Percentiles rank a stretch among this genome's conserved stretches.
Evolutionary conservation across 345 rosid genomes (phyloP).

Genomic region (Populus ilicifolia): DNA sequence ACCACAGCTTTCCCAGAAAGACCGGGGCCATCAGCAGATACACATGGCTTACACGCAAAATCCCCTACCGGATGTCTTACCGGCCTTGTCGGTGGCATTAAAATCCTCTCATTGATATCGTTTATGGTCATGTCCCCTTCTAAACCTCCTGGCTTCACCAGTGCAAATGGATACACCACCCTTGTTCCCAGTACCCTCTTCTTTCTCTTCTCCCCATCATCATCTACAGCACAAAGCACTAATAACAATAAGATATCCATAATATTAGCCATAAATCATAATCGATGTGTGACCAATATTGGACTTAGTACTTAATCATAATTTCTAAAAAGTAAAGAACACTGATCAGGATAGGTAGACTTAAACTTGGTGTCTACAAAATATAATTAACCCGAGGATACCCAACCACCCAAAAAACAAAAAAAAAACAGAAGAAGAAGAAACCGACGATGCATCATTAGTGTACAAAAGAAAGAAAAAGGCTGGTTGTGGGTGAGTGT

Average conservation of each 20-base stretch:
- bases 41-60: slow-evolving; percentile 73
- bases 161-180: slow-evolving; percentile 84
- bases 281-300: background rate
- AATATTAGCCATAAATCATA: background rate
- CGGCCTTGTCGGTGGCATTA: slow-evolving; percentile 81
- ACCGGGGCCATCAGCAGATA: slow-evolving; percentile 60
- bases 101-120: slow-evolving; percentile 75
- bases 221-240: background rate
- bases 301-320: background rate
- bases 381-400: background rate
- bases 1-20: slow-evolving; percentile 93
- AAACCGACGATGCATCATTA: background rate
- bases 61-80: slow-evolving; percentile 94
- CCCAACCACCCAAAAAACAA: background rate
- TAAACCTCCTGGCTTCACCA: slow-evolving; percentile 88
- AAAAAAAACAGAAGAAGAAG: background rate
- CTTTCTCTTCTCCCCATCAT: slow-evolving; percentile 32
- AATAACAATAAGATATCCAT: background rate
- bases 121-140: slow-evolving; percentile 78
- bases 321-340: background rate
- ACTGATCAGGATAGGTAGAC: background rate
- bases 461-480: background rate
- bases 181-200: slow-evolving; percentile 36
- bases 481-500: background rate
- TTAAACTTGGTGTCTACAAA: background rate